phyloP scores from a whole-genome alignment of 495 filamentous ascomycete genomes.

The Paragyromitra xinjiangensis region DNA sequence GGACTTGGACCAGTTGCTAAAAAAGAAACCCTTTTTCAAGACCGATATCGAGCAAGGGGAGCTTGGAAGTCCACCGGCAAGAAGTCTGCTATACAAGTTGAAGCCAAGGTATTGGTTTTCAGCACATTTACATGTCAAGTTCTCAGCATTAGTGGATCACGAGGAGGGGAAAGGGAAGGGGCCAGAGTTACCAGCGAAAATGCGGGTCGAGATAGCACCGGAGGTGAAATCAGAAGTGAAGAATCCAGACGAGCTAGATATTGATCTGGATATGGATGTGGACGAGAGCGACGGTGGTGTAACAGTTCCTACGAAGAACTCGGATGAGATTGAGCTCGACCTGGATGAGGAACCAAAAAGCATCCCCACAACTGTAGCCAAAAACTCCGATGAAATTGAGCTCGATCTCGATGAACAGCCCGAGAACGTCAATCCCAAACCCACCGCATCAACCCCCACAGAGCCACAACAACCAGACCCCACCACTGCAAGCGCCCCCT shows the following conservation, averaged over 20 bases:
- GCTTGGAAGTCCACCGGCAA: slow-evolving; percentile 80
- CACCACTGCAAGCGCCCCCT: slow-evolving; percentile 36
- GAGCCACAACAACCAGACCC: slow-evolving; percentile 56
- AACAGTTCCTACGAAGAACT: slow-evolving; percentile 56
- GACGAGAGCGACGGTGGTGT: slow-evolving; percentile 39
- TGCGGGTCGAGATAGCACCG: neutral
- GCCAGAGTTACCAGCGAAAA: neutral
- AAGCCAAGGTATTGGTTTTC: slow-evolving; percentile 91
- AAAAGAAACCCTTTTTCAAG: slow-evolving; percentile 74
- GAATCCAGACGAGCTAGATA: slow-evolving; percentile 51
- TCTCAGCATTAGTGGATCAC: slow-evolving; percentile 75
- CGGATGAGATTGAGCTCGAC: slow-evolving; percentile 63
- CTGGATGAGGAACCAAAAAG: neutral
- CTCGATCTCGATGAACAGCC: slow-evolving; percentile 61
- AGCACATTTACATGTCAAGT: slow-evolving; percentile 90
- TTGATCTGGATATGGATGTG: slow-evolving; percentile 46
- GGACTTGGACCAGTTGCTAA: slow-evolving; percentile 69
- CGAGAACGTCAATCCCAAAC: slow-evolving; percentile 69
- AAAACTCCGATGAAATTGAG: slow-evolving; percentile 65
- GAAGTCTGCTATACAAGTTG: slow-evolving; percentile 78
- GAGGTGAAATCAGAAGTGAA: slow-evolving; percentile 4
- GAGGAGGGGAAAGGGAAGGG: slow-evolving; percentile 54
- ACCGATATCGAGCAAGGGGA: slow-evolving; percentile 75
- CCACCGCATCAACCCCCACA: slow-evolving; percentile 70
- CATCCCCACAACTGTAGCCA: slow-evolving; percentile 26